Percentiles rank a stretch among this genome's conserved stretches.
Conservation (phyloP, 1,284 basidiomycete species). For the Ceratobasidium sp. region DNA sequence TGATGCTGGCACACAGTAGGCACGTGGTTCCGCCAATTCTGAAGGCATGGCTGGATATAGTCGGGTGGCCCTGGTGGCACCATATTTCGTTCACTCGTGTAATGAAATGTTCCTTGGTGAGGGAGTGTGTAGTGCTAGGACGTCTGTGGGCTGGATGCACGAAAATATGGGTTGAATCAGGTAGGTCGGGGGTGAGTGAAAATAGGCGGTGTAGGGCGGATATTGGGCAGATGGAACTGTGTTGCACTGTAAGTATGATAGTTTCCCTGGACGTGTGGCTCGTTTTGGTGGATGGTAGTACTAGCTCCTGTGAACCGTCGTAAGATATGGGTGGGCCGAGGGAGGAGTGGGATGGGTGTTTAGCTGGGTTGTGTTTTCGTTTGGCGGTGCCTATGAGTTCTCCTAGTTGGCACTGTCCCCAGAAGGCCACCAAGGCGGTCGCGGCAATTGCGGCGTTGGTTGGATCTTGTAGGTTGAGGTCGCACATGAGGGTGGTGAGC, state of each 20-base stretch:
- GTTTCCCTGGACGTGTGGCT: background rate
- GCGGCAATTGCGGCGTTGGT: slow-evolving; percentile 34
- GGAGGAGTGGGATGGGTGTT: background rate
- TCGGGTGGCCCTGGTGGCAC: slow-evolving; percentile 16
- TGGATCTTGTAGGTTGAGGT: slow-evolving; percentile 10
- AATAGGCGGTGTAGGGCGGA: background rate
- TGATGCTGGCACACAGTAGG: slow-evolving; percentile 54
- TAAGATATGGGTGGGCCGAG: background rate
- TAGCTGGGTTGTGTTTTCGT: background rate
- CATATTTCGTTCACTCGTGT: slow-evolving; percentile 42
- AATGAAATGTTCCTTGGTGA: slow-evolving; percentile 18
- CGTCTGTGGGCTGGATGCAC: background rate
- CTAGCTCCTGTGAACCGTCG: background rate
- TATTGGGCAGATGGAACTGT: background rate
- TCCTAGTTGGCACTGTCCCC: slow-evolving; percentile 29
- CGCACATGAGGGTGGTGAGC: background rate
- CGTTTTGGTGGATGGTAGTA: slow-evolving; percentile 25
- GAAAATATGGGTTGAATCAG: background rate
- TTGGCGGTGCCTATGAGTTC: slow-evolving; percentile 8
- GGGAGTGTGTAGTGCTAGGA: background rate
- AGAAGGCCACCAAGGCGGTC: slow-evolving; percentile 21
- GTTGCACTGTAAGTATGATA: slow-evolving; percentile 15
- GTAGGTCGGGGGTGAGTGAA: background rate
- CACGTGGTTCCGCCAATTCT: slow-evolving; percentile 56
- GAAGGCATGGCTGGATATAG: slow-evolving; percentile 54